Percentiles rank a stretch among this genome's conserved stretches.
phyloP scores from a whole-genome alignment of 192 early-diverging fungal species.

The Irineochytrium annulatum region DNA sequence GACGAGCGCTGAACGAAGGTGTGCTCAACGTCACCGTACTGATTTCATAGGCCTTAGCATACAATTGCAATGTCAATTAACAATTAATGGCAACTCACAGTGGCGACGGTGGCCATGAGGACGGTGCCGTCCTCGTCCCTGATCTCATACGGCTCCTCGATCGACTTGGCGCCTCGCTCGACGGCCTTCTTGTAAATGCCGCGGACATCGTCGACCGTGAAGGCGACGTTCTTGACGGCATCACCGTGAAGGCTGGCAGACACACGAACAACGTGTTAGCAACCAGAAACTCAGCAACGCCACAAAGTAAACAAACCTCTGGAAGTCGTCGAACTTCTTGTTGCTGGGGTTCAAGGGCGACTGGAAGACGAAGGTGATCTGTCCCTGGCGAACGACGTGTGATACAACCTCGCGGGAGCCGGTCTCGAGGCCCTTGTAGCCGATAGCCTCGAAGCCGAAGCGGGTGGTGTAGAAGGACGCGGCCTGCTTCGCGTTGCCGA shows the following conservation, averaged over 20 bases:
- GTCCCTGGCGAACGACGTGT: slow-evolving; percentile 82
- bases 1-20: slow-evolving; percentile 80
- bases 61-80: no score
- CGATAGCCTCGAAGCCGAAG: slow-evolving; percentile 89
- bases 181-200: slow-evolving; percentile 80
- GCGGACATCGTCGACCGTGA: slow-evolving; percentile 79
- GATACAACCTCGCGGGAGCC: slow-evolving; percentile 78
- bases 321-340: slow-evolving; percentile 46
- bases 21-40: slow-evolving; percentile 95
- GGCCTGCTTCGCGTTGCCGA: slow-evolving; percentile 92
- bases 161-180: slow-evolving; percentile 74
- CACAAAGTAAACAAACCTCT: slow-evolving; percentile 9
- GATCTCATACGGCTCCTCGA: slow-evolving; percentile 70
- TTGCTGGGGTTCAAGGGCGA: slow-evolving; percentile 82
- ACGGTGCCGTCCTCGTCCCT: slow-evolving; percentile 82
- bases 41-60: no score
- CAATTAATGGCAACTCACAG: slow-evolving; percentile 26
- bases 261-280: neutral
- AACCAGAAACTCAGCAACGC: slow-evolving; percentile 1
- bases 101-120: slow-evolving; percentile 86
- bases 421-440: slow-evolving; percentile 95
- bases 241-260: slow-evolving; percentile 75
- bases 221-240: slow-evolving; percentile 93
- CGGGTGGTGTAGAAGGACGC: slow-evolving; percentile 89
- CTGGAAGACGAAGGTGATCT: slow-evolving; percentile 86